Conservation (phyloP, 176 grass and related monocot genomes). For the Carex cristatella region DNA sequence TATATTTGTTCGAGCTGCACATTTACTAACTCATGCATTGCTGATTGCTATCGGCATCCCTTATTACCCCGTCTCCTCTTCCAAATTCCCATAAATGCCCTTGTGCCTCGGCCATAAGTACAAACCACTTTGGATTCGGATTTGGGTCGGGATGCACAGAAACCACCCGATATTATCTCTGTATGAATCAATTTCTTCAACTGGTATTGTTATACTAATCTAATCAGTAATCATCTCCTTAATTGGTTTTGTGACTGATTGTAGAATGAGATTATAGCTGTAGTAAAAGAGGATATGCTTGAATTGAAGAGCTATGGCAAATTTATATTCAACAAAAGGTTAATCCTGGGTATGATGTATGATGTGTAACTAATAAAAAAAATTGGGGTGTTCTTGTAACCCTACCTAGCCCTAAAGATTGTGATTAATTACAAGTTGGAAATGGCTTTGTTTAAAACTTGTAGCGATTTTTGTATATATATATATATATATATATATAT, state of each 20-base stretch:
- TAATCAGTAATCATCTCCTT: no score
- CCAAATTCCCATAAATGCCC: no score
- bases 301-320: slow-evolving; percentile 80
- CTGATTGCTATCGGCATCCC: no score
- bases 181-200: slow-evolving; percentile 19
- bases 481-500: background rate
- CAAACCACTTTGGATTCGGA: background rate
- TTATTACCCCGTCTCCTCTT: no score
- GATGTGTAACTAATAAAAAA: slow-evolving; percentile 4
- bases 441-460: background rate
- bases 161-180: slow-evolving; percentile 81
- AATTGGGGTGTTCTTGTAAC: slow-evolving; percentile 9
- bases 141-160: slow-evolving; percentile 49
- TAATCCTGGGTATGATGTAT: slow-evolving; percentile 89
- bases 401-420: background rate
- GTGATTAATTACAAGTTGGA: background rate
- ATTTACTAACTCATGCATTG: no score
- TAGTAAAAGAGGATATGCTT: slow-evolving; percentile 70
- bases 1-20: no score
- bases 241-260: no score
- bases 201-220: no score
- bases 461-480: background rate
- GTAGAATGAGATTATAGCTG: background rate
- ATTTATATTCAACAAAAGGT: slow-evolving; percentile 71
- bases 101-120: no score